phyloP scores from a whole-genome alignment of 352 stramenopile species.

The Phytophthora cryptogea region DNA sequence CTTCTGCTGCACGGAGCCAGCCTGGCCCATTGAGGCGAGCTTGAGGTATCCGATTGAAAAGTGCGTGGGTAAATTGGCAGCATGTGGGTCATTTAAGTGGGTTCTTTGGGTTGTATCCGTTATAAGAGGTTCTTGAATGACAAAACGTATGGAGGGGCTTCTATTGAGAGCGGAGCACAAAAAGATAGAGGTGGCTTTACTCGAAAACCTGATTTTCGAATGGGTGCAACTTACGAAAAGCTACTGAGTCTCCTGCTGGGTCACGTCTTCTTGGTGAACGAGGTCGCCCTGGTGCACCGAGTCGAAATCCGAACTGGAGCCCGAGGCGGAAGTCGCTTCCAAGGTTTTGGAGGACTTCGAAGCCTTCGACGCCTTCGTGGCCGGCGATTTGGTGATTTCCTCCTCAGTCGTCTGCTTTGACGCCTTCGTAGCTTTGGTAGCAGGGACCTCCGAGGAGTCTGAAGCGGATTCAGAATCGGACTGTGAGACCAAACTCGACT shows the following conservation, averaged over 20 bases:
- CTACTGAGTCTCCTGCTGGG: slow-evolving; percentile 1
- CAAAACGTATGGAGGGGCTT: neutral
- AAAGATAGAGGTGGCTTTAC: slow-evolving; percentile 10
- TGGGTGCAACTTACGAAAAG: slow-evolving; percentile 9
- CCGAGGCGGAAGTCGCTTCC: slow-evolving; percentile 10
- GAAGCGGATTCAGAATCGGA: neutral
- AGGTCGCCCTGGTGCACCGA: slow-evolving; percentile 3
- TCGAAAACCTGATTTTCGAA: slow-evolving; percentile 24
- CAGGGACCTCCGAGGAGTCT: neutral
- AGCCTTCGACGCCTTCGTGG: slow-evolving; percentile 2
- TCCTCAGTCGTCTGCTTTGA: neutral
- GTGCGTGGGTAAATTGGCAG: slow-evolving; percentile 10
- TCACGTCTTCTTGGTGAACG: slow-evolving; percentile 5
- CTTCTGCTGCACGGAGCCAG: slow-evolving; percentile 80
- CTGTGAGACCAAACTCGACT: neutral
- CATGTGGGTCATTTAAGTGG: neutral
- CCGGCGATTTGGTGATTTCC: neutral
- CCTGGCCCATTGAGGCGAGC: slow-evolving; percentile 64
- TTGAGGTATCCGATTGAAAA: slow-evolving; percentile 15
- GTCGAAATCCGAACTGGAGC: slow-evolving; percentile 8
- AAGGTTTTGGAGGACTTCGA: slow-evolving; percentile 6
- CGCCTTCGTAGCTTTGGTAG: neutral
- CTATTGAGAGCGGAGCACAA: neutral
- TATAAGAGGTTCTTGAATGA: neutral
- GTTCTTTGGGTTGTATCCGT: neutral